A percentile compares a stretch with the other conserved stretches of the same genome.
Evolutionary conservation across 208 protist species (phyloP).

Genomic region (Trypanosoma avium): DNA sequence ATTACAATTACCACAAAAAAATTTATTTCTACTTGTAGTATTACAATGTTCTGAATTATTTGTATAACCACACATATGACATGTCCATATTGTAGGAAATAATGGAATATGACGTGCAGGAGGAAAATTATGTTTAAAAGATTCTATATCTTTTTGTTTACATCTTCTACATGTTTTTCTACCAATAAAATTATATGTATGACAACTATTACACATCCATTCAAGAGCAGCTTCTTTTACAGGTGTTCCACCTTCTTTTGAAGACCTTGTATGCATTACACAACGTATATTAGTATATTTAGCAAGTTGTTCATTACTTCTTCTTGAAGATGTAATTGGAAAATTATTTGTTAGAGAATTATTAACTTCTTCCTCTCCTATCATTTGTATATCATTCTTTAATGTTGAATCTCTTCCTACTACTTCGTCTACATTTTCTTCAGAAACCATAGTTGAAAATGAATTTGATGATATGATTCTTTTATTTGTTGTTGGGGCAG

Average conservation of each 20-base stretch:
- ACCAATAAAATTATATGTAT: slow-evolving; percentile 52
- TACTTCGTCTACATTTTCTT: neutral
- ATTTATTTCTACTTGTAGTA: slow-evolving; percentile 33
- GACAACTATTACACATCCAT: slow-evolving; percentile 68
- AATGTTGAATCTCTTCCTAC: neutral
- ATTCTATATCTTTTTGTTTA: slow-evolving; percentile 33
- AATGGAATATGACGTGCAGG: slow-evolving; percentile 65
- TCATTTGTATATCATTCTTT: neutral
- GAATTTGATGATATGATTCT: neutral
- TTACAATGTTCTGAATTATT: slow-evolving; percentile 18
- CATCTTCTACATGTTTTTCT: slow-evolving; percentile 44
- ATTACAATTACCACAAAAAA: slow-evolving; percentile 52
- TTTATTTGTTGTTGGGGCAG: neutral
- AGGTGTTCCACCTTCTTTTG: slow-evolving; percentile 4
- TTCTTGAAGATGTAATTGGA: slow-evolving; percentile 29
- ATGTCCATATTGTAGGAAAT: slow-evolving; percentile 65
- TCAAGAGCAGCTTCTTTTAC: slow-evolving; percentile 28
- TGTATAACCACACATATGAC: slow-evolving; percentile 40
- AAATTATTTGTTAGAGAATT: neutral
- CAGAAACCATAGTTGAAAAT: too few relatives aligned
- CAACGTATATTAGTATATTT: slow-evolving; percentile 39
- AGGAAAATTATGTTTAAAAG: slow-evolving; percentile 41
- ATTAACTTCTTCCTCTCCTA: neutral
- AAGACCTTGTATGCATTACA: slow-evolving; percentile 7
- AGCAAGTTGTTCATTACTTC: slow-evolving; percentile 31